A percentile compares a stretch with the other conserved stretches of the same genome.
These are phyloP conservation scores for Tubosaeta sp. DNA, from an alignment of 768 basidiomycete genomes.

Conservation along the genomic window DNA sequence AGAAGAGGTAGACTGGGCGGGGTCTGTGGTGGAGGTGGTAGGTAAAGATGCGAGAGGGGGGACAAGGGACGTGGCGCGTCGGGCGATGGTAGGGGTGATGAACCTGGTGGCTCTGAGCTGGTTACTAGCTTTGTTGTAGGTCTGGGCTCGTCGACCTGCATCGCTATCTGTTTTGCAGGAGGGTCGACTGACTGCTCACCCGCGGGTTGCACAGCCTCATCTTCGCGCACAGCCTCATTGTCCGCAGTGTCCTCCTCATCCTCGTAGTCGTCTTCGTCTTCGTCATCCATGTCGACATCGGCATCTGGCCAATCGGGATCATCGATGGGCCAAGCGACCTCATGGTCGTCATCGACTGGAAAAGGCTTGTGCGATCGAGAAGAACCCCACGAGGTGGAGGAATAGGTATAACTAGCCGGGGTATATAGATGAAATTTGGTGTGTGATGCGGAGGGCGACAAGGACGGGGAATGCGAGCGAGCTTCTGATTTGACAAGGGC, in stretches of 20 bases:
- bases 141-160: constrained; percentile 6
- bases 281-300: constrained; percentile 31
- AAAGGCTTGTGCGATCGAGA: constrained; percentile 11
- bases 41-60: constrained; percentile 2
- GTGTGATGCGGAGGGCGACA: constrained; percentile 5
- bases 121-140: neutral
- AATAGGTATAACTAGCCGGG: constrained; percentile 32
- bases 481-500: constrained; percentile 30
- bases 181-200: neutral
- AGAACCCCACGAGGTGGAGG: constrained; percentile 15
- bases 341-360: constrained; percentile 13
- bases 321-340: constrained; percentile 18
- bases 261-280: constrained; percentile 29
- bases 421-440: constrained; percentile 32
- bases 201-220: constrained; percentile 15
- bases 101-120: neutral
- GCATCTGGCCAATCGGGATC: constrained; percentile 24
- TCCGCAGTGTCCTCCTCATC: constrained; percentile 25
- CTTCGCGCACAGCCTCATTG: constrained; percentile 8
- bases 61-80: constrained; percentile 6
- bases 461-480: constrained; percentile 3
- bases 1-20: constrained; percentile 20
- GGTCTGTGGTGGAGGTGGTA: constrained; percentile 3
- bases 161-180: neutral
- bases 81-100: neutral